Evolutionary conservation across 208 protist species (phyloP).

Genomic region (Wallacemonas collosoma): DNA sequence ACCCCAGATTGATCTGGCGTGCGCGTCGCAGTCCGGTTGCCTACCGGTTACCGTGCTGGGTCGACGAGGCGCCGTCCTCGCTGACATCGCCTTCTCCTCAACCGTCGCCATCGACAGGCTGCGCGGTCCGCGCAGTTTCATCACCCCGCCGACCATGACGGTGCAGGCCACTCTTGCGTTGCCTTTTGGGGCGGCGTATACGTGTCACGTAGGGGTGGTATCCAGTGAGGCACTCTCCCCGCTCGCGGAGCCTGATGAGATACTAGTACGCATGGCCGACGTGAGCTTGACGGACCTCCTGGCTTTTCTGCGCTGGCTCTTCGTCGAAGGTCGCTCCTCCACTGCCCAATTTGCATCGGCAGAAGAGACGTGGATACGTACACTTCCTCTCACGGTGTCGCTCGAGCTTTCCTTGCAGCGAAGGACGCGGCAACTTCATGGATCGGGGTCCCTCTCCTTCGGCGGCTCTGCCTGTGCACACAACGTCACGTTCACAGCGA

Average conservation of each 20-base stretch:
- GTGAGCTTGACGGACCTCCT: slow-evolving; percentile 7
- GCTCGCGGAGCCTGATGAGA: neutral
- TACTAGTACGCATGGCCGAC: slow-evolving; percentile 1
- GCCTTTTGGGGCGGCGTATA: neutral
- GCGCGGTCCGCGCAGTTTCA: neutral
- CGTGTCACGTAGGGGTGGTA: slow-evolving; percentile 2
- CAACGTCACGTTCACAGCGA: neutral
- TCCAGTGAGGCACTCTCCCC: neutral
- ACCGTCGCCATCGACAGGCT: neutral
- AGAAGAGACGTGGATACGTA: neutral
- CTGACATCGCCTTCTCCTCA: neutral
- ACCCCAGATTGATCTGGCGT: neutral
- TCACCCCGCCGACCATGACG: neutral
- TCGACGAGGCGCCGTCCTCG: slow-evolving; percentile 1
- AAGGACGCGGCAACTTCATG: neutral
- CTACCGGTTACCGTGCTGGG: slow-evolving; percentile 1
- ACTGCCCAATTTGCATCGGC: slow-evolving; percentile 2
- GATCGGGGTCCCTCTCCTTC: neutral
- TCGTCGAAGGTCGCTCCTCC: slow-evolving; percentile 8
- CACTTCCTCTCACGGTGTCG: neutral
- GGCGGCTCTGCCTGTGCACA: neutral
- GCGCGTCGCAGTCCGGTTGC: neutral
- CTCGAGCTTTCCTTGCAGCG: neutral
- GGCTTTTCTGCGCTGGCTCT: slow-evolving; percentile 11
- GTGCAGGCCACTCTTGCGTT: neutral